Conservation (phyloP, 2,329 filamentous ascomycete genomes). For the Epichloe scottii region DNA sequence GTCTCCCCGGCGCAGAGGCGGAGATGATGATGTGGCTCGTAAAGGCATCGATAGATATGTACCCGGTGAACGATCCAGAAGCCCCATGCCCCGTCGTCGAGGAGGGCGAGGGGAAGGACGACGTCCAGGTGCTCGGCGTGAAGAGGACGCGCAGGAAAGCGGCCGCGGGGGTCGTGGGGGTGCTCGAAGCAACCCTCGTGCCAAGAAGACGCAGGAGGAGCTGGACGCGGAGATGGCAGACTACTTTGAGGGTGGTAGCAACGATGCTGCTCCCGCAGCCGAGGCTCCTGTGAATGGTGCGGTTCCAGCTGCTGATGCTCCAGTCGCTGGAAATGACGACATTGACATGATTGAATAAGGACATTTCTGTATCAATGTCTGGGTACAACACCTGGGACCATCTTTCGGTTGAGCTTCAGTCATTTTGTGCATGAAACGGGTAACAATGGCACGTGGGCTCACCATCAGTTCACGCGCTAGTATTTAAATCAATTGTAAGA, state of each 20-base stretch:
- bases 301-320: slow-evolving; percentile 17
- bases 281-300: slow-evolving; percentile 18
- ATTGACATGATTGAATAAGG: slow-evolving; percentile 58
- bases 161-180: slow-evolving; percentile 27
- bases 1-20: slow-evolving; percentile 34
- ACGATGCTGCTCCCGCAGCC: slow-evolving; percentile 19
- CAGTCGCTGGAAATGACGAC: slow-evolving; percentile 33
- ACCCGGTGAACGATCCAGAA: slow-evolving; percentile 47
- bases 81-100: slow-evolving; percentile 43
- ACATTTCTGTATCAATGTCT: not conserved
- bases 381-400: not conserved
- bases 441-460: not conserved
- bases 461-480: not conserved
- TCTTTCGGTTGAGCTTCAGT: not conserved
- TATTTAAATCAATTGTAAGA: not conserved
- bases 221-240: slow-evolving; percentile 95
- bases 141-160: slow-evolving; percentile 22
- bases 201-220: slow-evolving; percentile 81
- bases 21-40: slow-evolving; percentile 46
- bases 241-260: slow-evolving; percentile 54
- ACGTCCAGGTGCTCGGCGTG: slow-evolving; percentile 36
- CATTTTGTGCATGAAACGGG: not conserved
- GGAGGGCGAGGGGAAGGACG: slow-evolving; percentile 39
- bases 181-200: slow-evolving; percentile 36
- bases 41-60: slow-evolving; percentile 70